phyloP scores from a whole-genome alignment of 2,329 filamentous ascomycete genomes.

The Aspergillus sp. region DNA sequence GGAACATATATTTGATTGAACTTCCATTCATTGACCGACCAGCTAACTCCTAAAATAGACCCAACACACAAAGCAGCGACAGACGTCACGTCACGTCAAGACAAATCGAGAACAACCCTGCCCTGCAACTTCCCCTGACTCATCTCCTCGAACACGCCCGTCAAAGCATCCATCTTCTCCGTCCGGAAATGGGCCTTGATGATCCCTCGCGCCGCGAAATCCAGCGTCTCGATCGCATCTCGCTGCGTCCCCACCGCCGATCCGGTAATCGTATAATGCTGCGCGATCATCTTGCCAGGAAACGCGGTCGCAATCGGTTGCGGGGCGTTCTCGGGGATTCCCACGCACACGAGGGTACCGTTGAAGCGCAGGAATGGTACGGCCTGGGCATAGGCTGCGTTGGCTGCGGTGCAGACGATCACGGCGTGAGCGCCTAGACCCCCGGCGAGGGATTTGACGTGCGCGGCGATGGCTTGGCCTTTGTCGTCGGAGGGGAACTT shows the following conservation, averaged over 20 bases:
- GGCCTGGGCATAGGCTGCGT: conserved; percentile 54
- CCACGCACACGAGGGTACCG: conserved; percentile 56
- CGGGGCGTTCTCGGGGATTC: conserved; percentile 51
- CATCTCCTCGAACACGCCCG: conserved; percentile 51
- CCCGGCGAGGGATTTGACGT: conserved; percentile 59
- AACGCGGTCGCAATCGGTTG: conserved; percentile 49
- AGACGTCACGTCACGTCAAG: conserved; percentile 14
- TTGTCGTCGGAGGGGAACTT: conserved; percentile 50
- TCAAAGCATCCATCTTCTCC: conserved; percentile 53
- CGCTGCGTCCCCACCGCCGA: conserved; percentile 54
- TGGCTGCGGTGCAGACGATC: conserved; percentile 57
- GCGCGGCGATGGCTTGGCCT: conserved; percentile 52
- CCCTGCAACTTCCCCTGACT: conserved; percentile 47
- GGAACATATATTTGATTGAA: no score
- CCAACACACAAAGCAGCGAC: background rate
- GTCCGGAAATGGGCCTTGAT: conserved; percentile 49
- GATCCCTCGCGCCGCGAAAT: conserved; percentile 52
- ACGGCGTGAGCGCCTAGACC: conserved; percentile 64
- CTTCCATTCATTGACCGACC: no score
- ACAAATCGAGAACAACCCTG: conserved; percentile 52
- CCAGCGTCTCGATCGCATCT: conserved; percentile 53
- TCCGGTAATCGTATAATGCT: conserved; percentile 52
- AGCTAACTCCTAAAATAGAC: background rate
- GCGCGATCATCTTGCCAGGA: conserved; percentile 45
- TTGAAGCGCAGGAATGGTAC: conserved; percentile 52